Evolutionary conservation across 768 basidiomycete genomes (phyloP).

Genomic region (Termitomyces sp.): DNA sequence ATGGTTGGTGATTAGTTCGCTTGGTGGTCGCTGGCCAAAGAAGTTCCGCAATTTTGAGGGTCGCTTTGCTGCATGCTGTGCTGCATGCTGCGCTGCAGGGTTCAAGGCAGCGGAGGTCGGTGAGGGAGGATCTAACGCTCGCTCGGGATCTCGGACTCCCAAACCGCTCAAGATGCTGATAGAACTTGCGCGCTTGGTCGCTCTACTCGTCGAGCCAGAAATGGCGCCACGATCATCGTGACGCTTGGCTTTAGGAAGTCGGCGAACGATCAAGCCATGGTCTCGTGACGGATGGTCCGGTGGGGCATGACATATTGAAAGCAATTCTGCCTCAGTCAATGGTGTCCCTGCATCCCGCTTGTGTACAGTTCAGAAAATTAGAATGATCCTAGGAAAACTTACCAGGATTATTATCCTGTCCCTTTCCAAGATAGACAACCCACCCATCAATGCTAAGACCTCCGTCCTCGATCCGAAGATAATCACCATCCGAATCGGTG

Average conservation of each 20-base stretch:
- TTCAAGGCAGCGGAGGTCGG: slow-evolving; percentile 38
- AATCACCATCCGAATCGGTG: slow-evolving; percentile 45
- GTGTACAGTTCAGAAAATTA: background rate
- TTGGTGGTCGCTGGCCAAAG: slow-evolving; percentile 96
- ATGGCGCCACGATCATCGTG: slow-evolving; percentile 41
- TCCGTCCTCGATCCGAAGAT: slow-evolving; percentile 69
- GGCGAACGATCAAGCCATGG: slow-evolving; percentile 73
- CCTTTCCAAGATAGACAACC: slow-evolving; percentile 76
- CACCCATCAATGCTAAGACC: slow-evolving; percentile 85
- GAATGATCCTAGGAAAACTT: slow-evolving; percentile 23
- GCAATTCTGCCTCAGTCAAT: slow-evolving; percentile 76
- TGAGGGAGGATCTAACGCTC: slow-evolving; percentile 59
- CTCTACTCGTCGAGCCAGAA: slow-evolving; percentile 37
- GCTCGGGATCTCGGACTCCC: slow-evolving; percentile 81
- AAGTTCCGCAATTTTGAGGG: slow-evolving; percentile 88
- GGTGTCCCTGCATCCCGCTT: slow-evolving; percentile 53
- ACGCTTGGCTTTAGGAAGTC: slow-evolving; percentile 42
- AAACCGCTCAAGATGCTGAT: slow-evolving; percentile 93
- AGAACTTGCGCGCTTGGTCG: slow-evolving; percentile 89
- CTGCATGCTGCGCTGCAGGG: slow-evolving; percentile 34
- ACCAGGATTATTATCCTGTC: slow-evolving; percentile 54
- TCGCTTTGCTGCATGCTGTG: slow-evolving; percentile 40
- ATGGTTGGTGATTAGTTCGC: slow-evolving; percentile 94
- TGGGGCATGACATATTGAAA: slow-evolving; percentile 81
- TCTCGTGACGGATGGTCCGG: slow-evolving; percentile 79